phyloP scores from a whole-genome alignment of 2,329 filamentous ascomycete genomes.

The Penicillium hordei region DNA sequence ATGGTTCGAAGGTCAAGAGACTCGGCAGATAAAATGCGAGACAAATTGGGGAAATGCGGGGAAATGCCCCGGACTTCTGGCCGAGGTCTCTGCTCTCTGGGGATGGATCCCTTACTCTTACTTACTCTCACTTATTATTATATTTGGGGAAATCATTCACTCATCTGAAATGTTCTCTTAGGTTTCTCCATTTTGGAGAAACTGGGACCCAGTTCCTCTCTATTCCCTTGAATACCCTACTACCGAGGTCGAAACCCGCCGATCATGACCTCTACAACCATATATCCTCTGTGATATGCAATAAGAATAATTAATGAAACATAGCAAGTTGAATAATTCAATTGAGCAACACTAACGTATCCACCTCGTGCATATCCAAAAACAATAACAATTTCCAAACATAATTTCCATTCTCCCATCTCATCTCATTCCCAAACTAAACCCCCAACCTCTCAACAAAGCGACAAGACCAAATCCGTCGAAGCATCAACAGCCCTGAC shows the following conservation, averaged over 20 bases:
- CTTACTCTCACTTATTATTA: too few species aligned
- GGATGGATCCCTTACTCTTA: too few species aligned
- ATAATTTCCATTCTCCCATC: background rate
- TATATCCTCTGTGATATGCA: background rate
- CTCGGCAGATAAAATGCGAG: constrained; percentile 6
- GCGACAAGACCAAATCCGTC: constrained; percentile 28
- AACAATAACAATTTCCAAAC: background rate
- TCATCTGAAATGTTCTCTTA: too few species aligned
- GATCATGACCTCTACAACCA: constrained; percentile 2
- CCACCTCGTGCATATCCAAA: background rate
- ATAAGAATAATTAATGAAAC: background rate
- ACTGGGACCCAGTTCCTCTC: background rate
- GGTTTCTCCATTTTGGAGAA: background rate
- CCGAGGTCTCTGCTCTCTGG: constrained; percentile 15
- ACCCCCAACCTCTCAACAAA: constrained; percentile 21
- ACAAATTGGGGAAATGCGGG: constrained; percentile 25
- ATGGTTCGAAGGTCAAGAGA: background rate
- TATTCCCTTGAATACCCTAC: background rate
- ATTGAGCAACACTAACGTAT: background rate
- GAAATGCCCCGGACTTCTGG: constrained; percentile 21
- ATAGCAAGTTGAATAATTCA: background rate
- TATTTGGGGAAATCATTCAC: too few species aligned
- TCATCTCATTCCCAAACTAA: background rate
- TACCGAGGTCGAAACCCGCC: constrained; percentile 2
- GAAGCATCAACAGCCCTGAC: constrained; percentile 24